Evolutionary conservation across 148 eudicot genomes (phyloP).

Genomic region (Beta vulgaris): DNA sequence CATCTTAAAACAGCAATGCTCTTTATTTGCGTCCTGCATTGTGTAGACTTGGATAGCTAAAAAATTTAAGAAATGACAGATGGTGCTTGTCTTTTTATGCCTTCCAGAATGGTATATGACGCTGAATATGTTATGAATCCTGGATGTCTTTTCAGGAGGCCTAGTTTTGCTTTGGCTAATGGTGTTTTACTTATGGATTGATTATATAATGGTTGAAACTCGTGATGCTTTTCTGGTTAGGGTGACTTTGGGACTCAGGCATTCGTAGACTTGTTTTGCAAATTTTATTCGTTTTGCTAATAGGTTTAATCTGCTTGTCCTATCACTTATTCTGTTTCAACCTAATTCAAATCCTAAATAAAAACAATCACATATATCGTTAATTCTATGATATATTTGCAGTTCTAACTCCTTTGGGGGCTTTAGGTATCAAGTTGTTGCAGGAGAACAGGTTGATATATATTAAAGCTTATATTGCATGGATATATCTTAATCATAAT

Average conservation of each 20-base stretch:
- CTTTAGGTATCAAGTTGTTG: background rate
- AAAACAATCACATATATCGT: background rate
- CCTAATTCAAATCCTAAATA: background rate
- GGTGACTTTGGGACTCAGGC: background rate
- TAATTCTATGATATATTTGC: background rate
- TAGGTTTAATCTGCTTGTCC: too few relatives aligned
- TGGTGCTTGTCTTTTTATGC: background rate
- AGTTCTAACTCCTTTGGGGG: background rate
- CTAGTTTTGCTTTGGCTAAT: background rate
- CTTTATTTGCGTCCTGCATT: background rate
- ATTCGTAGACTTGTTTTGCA: background rate
- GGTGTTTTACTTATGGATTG: background rate
- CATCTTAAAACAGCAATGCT: background rate
- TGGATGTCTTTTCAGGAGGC: background rate
- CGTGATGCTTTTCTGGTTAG: background rate
- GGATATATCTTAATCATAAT: background rate
- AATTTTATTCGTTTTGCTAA: too few relatives aligned
- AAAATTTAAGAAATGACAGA: background rate
- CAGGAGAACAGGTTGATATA: background rate
- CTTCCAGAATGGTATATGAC: background rate
- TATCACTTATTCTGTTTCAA: background rate
- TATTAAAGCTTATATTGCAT: conserved; percentile 2
- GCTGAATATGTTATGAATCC: background rate
- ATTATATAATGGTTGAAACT: background rate
- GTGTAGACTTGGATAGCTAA: background rate